These are phyloP conservation scores for Oemleria cerasiformis DNA, from an alignment of 306 rosid genomes.

Conservation along the genomic window DNA sequence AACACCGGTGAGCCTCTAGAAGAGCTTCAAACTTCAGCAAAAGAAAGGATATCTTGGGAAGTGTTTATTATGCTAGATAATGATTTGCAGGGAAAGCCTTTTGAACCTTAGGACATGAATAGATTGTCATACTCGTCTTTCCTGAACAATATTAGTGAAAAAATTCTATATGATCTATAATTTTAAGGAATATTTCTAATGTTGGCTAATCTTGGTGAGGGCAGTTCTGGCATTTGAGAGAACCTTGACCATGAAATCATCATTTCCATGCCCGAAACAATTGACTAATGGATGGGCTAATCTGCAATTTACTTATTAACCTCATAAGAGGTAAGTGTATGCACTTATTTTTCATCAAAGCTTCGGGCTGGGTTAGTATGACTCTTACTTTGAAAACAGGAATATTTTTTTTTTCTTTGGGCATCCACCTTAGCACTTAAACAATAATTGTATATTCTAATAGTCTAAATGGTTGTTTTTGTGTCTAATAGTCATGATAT, in stretches of 20 bases:
- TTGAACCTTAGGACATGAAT: not conserved
- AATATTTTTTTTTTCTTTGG: no score
- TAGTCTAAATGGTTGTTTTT: slow-evolving; percentile 8
- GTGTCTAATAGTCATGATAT: slow-evolving; percentile 14
- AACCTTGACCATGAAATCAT: not conserved
- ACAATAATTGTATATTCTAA: not conserved
- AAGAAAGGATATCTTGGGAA: not conserved
- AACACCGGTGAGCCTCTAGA: not conserved
- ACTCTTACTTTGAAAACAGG: not conserved
- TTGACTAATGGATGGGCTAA: not conserved
- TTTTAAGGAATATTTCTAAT: not conserved
- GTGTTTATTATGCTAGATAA: not conserved
- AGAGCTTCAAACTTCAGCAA: not conserved
- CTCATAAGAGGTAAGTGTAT: not conserved
- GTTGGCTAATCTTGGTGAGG: not conserved
- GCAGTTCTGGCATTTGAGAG: not conserved
- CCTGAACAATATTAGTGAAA: not conserved
- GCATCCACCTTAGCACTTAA: not conserved
- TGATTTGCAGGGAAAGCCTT: not conserved
- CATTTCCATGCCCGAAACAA: not conserved
- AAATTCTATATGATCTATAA: not conserved
- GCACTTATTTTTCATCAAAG: not conserved
- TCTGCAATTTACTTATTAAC: not conserved
- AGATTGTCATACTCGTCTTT: not conserved
- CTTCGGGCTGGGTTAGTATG: not conserved